Evolutionary conservation across 305 asterid genomes (phyloP).

Genomic region (Solanum hybrid): DNA sequence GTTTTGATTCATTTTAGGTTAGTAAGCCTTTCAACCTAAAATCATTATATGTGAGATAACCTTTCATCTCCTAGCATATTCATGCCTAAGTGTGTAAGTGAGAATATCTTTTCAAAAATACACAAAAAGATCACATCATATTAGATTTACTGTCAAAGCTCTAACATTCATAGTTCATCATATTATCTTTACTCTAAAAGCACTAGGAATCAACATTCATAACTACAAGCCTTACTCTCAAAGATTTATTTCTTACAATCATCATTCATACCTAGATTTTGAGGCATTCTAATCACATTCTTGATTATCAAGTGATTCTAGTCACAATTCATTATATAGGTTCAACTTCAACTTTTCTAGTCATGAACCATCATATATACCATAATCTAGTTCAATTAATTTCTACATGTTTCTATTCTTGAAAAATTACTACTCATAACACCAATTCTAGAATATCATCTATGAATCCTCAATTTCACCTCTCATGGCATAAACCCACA

Average conservation of each 20-base stretch:
- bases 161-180: background rate
- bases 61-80: background rate
- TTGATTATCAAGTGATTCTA: no score
- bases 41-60: background rate
- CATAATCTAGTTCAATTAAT: no score
- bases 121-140: background rate
- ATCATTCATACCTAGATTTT: no score
- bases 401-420: background rate
- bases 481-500: background rate
- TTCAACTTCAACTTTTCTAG: background rate
- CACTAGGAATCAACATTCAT: background rate
- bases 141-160: background rate
- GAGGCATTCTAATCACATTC: background rate
- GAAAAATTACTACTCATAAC: background rate
- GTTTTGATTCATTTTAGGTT: no score
- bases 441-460: background rate
- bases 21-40: background rate
- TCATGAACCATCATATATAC: background rate
- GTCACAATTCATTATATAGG: background rate
- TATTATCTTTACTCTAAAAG: no score
- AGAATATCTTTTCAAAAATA: background rate
- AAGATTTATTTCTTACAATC: background rate
- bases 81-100: background rate
- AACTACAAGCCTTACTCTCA: no score
- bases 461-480: background rate